A percentile compares a stretch with the other conserved stretches of the same genome.
These are phyloP conservation scores for Barnettozyma californica DNA, from an alignment of 805 yeast genomes.

Conservation along the genomic window DNA sequence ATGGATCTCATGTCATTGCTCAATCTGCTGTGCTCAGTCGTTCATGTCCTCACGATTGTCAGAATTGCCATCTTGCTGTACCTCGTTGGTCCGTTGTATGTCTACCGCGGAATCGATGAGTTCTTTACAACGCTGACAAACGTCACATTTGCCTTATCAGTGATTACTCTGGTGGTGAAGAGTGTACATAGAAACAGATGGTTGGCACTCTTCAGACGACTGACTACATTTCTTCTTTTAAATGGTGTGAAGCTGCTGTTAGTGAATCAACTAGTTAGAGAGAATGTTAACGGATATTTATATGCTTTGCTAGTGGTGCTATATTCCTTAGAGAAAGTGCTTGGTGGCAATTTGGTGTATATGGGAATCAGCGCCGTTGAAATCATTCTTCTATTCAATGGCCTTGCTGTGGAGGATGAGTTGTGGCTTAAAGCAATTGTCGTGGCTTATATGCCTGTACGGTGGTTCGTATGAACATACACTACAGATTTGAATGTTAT, in stretches of 20 bases:
- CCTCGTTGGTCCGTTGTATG: constrained; percentile 3
- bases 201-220: not conserved
- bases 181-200: not conserved
- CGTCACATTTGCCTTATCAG: not conserved
- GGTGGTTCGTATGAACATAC: not conserved
- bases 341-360: not conserved
- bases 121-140: constrained; percentile 3
- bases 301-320: not conserved
- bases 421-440: constrained; percentile 1
- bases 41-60: not conserved
- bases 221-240: not conserved
- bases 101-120: constrained; percentile 2
- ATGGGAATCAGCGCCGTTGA: not conserved
- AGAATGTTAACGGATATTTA: not conserved
- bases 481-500: not conserved
- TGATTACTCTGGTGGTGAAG: not conserved
- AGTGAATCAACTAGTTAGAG: not conserved
- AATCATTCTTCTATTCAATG: constrained; percentile 2
- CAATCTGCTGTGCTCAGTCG: not conserved
- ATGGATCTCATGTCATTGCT: not conserved
- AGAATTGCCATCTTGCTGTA: not conserved
- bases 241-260: not conserved
- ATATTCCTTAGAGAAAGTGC: not conserved
- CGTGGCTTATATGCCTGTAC: constrained; percentile 1
- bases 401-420: not conserved